Evolutionary conservation across 805 yeast genomes (phyloP), one percentile per base, ranked within the genome.

Genomic region (Candida succiphila): DNA sequence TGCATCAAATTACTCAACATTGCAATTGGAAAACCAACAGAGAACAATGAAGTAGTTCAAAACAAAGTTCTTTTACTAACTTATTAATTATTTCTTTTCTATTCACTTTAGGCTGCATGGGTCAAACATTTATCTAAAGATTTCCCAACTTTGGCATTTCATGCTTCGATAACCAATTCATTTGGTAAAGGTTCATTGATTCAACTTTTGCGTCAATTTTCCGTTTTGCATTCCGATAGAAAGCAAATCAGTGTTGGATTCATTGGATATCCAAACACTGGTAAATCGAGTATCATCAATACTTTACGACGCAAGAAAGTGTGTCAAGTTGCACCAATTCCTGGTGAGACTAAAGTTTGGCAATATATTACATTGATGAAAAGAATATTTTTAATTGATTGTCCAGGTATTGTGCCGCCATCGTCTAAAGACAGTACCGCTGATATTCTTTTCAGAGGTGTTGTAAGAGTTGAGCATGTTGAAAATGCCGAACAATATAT

Each of bases 101-200:
- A n/a, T n/a, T n/a, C n/a, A n/a, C n/a, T n/a, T n/a, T 58, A 88
- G 96, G 96, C 97, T 58, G 96, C 97, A 28, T 89, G 98, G 98
- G 96, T 92, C 29, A 92, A 89, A 58, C 89, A 82, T 58, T 67
- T 89, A 41, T 87, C 96, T 4, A 88, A 84, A 49, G 82, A 76
- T 35, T 85, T 75, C 55, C 98, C 98, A 32, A 92, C 98, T 2
- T 66, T 89, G 46, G 98, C 98, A 39, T 89, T 92, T 67, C 98
- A 89, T 58, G 97, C 98, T 1, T 87, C 96, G 2, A 89, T 89
- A 48, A 89, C 94, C 42, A 89, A 89, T 59, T 88, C 98, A 1
- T 89, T 89, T 54, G 98, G 98, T 64, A 89, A 89, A 56, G 98
- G 98, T 47, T 84, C 96, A 20, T 67, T 89, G 51, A 89, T 89